Evolutionary conservation across 768 basidiomycete species (phyloP), one percentile per base, ranked within the genome.

Genomic region (Calocera viscosa): DNA sequence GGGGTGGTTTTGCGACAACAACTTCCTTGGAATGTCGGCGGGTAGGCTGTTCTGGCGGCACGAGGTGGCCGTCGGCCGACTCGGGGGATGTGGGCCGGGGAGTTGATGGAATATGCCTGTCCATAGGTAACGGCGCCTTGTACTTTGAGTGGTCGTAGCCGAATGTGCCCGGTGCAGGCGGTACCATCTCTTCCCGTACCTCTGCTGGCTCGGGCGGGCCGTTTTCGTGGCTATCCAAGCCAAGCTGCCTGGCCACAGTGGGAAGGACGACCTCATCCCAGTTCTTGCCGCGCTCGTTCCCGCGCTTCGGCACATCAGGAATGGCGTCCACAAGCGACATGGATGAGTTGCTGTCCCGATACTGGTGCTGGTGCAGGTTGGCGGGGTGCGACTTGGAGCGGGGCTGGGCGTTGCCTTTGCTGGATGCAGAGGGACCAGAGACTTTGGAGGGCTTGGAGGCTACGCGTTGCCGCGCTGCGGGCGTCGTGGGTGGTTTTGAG

Each of bases 81-180:
- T 60, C 14, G 7, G 53, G 53, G 8, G 53, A 60, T 16, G 2
- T 11, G 5, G 53, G 53, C 19, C 53, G 53, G 10, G 53, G 53
- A 5, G 53, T 60, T 5, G 8, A 26, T 2, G 53, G 26, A 5
- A 19, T 26, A 5, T 11, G 19, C 5, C 7, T 7, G 30, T 26
- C 53, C 14, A 10, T 16, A 26, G 53, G 49, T 8, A n/a, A 28
- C 30, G 79, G 77, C 11, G 80, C 79, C 8, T 85, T 83, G 71
- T 86, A 85, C 75, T 91, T 92, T 7, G 85, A 78, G 66, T 83
- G 81, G 71, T 91, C 86, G 73, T 80, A 91, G 2, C 86, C 89
- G 74, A 92, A 92, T 49, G 89, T 91, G 22, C 90, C 90, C 10
- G 90, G 88, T 19, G 89, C 88, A 30, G 39, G 60, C 2, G 53